Conservation (phyloP, 352 stramenopile species). For the Phytophthora multivora region DNA sequence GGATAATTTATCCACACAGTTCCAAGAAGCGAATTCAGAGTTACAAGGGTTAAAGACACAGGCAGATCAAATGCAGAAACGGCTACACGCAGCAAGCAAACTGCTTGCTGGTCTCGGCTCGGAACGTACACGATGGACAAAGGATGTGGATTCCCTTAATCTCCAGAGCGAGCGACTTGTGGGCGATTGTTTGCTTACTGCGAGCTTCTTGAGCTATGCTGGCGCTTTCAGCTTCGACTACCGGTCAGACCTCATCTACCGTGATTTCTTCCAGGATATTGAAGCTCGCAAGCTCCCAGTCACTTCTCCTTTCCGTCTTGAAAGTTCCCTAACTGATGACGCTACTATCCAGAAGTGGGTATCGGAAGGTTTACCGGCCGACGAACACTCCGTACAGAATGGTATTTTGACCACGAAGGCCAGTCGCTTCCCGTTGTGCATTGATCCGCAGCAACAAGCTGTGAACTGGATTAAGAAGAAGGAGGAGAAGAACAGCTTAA, state of each 20-base stretch:
- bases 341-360: constrained; percentile 95
- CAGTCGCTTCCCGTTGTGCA: constrained; percentile 94
- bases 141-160: constrained; percentile 90
- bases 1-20: constrained; percentile 91
- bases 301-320: constrained; percentile 88
- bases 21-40: constrained; percentile 91
- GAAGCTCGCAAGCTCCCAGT: constrained; percentile 73
- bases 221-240: constrained; percentile 93
- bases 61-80: constrained; percentile 95
- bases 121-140: constrained; percentile 92
- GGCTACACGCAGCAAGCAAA: constrained; percentile 91
- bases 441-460: constrained; percentile 96
- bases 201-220: constrained; percentile 91
- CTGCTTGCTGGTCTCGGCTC: constrained; percentile 91
- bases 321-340: constrained; percentile 92
- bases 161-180: constrained; percentile 86
- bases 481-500: constrained; percentile 93
- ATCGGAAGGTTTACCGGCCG: constrained; percentile 91
- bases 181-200: constrained; percentile 90
- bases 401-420: constrained; percentile 95
- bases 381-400: constrained; percentile 96
- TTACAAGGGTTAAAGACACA: constrained; percentile 92
- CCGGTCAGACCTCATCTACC: constrained; percentile 88
- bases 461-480: constrained; percentile 97
- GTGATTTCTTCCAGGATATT: constrained; percentile 90